phyloP scores from a whole-genome alignment of 1,284 basidiomycete genomes.

The Marasmius tenuissimus region DNA sequence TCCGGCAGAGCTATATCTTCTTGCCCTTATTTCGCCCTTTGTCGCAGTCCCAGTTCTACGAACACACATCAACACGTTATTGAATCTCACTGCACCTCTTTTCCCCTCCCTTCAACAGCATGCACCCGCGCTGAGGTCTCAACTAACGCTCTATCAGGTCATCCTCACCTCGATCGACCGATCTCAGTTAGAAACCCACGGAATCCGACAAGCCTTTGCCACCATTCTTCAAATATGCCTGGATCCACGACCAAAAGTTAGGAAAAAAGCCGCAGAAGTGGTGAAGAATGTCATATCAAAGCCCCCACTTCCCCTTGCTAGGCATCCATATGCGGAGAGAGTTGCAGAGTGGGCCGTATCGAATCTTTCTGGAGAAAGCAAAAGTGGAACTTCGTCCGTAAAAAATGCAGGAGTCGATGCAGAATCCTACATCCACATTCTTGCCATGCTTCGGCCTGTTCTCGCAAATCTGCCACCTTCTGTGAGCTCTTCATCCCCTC shows the following conservation, averaged over 20 bases:
- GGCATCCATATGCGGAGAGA: constrained; percentile 84
- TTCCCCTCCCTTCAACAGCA: constrained; percentile 67
- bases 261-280: constrained; percentile 87
- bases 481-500: constrained; percentile 39
- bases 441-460: constrained; percentile 71
- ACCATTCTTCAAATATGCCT: constrained; percentile 81
- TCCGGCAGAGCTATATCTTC: constrained; percentile 88
- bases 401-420: constrained; percentile 63
- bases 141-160: constrained; percentile 71
- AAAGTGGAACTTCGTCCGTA: constrained; percentile 52
- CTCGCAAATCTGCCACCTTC: constrained; percentile 64
- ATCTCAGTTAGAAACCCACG: constrained; percentile 67
- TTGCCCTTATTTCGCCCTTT: constrained; percentile 77
- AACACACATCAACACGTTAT: constrained; percentile 60
- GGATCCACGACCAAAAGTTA: constrained; percentile 92
- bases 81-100: constrained; percentile 76
- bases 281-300: constrained; percentile 73
- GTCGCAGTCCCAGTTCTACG: constrained; percentile 77
- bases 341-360: constrained; percentile 80
- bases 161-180: constrained; percentile 69
- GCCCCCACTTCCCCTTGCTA: constrained; percentile 73
- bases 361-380: constrained; percentile 66
- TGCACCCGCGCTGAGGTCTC: constrained; percentile 73
- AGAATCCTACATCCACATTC: constrained; percentile 80
- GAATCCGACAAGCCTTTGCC: constrained; percentile 75